A percentile compares a stretch with the other conserved stretches of the same genome.
Conservation (phyloP, 2,329 filamentous ascomycete genomes). For the Pseudocercospora fijiensis region DNA sequence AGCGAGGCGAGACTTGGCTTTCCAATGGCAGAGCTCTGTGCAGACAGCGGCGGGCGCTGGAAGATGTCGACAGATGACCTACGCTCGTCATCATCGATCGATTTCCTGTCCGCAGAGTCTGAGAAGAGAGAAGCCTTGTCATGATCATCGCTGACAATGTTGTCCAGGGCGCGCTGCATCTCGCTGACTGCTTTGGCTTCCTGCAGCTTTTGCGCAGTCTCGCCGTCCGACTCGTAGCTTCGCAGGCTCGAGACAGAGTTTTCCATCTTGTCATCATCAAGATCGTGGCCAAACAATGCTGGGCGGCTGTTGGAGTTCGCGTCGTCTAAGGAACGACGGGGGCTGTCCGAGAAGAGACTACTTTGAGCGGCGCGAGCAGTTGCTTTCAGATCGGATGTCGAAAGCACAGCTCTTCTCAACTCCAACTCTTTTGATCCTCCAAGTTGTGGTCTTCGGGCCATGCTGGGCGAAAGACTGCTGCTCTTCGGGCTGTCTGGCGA, state of each 20-base stretch:
- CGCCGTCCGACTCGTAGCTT: constrained; percentile 73
- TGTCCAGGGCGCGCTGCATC: constrained; percentile 86
- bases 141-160: constrained; percentile 82
- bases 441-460: constrained; percentile 28
- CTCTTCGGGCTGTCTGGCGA: constrained; percentile 21
- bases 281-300: constrained; percentile 75
- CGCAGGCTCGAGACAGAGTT: constrained; percentile 78
- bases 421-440: constrained; percentile 42
- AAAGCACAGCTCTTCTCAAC: constrained; percentile 59
- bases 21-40: constrained; percentile 38
- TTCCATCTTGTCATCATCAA: constrained; percentile 68
- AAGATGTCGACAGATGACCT: constrained; percentile 23
- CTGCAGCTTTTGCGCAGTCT: constrained; percentile 51
- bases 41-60: constrained; percentile 16
- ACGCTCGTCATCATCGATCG: constrained; percentile 43
- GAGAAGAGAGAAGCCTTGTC: constrained; percentile 65
- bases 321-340: constrained; percentile 71
- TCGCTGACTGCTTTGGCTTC: constrained; percentile 81
- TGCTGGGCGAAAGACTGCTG: constrained; percentile 25
- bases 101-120: constrained; percentile 56
- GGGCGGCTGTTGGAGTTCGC: constrained; percentile 46
- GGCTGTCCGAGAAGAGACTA: constrained; percentile 20
- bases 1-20: constrained; percentile 89
- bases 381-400: constrained; percentile 59
- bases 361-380: constrained; percentile 24